Evolutionary conservation across 345 rosid genomes (phyloP), one percentile per base, ranked within the genome.

Genomic region (Corymbia maculata): DNA sequence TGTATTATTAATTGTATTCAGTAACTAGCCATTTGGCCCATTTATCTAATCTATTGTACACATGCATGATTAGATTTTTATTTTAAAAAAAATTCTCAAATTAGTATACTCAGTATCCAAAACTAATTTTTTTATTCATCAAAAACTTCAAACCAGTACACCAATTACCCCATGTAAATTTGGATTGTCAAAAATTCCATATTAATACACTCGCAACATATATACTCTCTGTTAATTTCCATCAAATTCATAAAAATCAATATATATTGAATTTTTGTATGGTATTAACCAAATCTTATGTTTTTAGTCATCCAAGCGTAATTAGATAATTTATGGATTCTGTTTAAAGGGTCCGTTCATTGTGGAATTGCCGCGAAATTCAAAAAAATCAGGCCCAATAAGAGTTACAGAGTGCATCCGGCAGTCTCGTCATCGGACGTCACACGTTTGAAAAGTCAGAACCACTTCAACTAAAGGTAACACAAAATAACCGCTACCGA

Each of bases 61-160:
- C 4, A 14, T 64, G 19, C 75, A 7, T 64, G 3, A 64, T n/a
- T n/a, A n/a, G 75, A 13, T 13, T 36, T 36, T 36, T 36, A 36
- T 36, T 36, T 2, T 36, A 36, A 36, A 36, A 36, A 36, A 51
- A 55, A 55, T 3, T 0, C 2, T 1, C 2, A 55, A 36, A 55
- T 22, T 55, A 55, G 0, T 21, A 55, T 5, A 9, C 22, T 55
- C 11, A 36, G 0, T 9, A 21, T 1, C 1, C 0, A 0, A 21
- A 22, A 55, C 9, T 55, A 55, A 8, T 8, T 8, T 55, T 55
- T 55, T 4, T 55, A 7, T 55, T 55, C 22, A 55, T 26, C 22
- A 55, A 22, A 22, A 22, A 9, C 26, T 0, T 9, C 61, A 22
- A 55, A 55, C 2, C 4, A 4, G 9, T 55, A 22, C 21, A 8